These are phyloP conservation scores for Plectosphaerella cucumerina DNA, from an alignment of 2,329 filamentous ascomycete species.

Conservation along the genomic window DNA sequence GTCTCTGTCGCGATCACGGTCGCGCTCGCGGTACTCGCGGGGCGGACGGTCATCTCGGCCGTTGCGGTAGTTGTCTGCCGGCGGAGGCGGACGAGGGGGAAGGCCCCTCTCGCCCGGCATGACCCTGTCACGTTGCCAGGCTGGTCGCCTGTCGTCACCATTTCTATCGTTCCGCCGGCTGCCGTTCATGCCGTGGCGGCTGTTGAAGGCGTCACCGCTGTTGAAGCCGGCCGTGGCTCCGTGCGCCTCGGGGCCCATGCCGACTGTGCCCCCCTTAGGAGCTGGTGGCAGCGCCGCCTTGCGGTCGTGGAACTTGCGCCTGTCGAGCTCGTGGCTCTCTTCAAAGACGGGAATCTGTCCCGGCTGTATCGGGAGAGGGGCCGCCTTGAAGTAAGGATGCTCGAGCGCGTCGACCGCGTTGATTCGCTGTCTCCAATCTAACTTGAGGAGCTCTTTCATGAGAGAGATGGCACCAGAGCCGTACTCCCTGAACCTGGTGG, in stretches of 20 bases:
- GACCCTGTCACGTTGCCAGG: slow-evolving; percentile 46
- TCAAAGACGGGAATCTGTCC: slow-evolving; percentile 88
- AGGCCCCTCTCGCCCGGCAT: slow-evolving; percentile 28
- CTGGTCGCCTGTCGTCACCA: slow-evolving; percentile 44
- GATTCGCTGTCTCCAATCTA: slow-evolving; percentile 84
- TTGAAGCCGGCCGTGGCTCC: slow-evolving; percentile 48
- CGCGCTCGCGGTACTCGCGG: slow-evolving; percentile 33
- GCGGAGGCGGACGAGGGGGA: slow-evolving; percentile 47
- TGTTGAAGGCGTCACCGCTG: slow-evolving; percentile 44
- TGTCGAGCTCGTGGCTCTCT: slow-evolving; percentile 94
- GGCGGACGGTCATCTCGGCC: slow-evolving; percentile 24
- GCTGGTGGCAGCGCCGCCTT: slow-evolving; percentile 82
- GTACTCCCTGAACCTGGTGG: slow-evolving; percentile 70
- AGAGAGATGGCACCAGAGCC: slow-evolving; percentile 72
- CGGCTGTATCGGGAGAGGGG: slow-evolving; percentile 74
- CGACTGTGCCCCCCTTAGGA: slow-evolving; percentile 86
- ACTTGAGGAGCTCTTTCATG: slow-evolving; percentile 74
- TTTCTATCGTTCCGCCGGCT: slow-evolving; percentile 34
- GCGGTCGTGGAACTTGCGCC: slow-evolving; percentile 83
- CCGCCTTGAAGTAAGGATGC: slow-evolving; percentile 83
- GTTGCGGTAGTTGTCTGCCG: slow-evolving; percentile 26
- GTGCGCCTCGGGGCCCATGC: slow-evolving; percentile 55
- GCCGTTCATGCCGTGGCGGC: slow-evolving; percentile 41
- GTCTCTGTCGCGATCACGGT: slow-evolving; percentile 25
- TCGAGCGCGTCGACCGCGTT: slow-evolving; percentile 92